Conservation (phyloP, 129 eudicot genomes). For the Gnaphalium uliginosum region DNA sequence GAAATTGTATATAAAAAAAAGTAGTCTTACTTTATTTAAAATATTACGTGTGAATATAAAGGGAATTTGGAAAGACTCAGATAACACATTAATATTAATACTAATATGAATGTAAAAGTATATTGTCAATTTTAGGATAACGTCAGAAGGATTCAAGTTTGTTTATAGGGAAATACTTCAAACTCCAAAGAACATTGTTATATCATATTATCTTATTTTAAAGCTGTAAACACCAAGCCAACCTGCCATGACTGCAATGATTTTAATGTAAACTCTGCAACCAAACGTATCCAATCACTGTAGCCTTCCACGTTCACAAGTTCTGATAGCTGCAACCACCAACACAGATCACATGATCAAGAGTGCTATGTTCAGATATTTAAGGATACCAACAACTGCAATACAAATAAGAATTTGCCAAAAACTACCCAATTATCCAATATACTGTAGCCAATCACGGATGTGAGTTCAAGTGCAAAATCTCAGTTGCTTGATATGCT, state of each 20-base stretch:
- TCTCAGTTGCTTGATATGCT: background rate
- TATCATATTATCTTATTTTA: conserved; percentile 12
- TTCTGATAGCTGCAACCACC: conserved; percentile 74
- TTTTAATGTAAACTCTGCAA: conserved; percentile 89
- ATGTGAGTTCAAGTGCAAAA: conserved; percentile 7
- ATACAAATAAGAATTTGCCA: conserved; percentile 8
- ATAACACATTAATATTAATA: background rate
- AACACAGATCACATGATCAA: conserved; percentile 17
- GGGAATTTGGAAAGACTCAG: background rate
- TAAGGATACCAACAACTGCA: background rate
- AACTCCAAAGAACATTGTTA: conserved; percentile 7
- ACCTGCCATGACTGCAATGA: conserved; percentile 99
- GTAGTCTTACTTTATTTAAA: background rate
- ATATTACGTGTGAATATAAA: background rate
- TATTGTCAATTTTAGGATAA: background rate
- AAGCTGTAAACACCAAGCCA: conserved; percentile 15
- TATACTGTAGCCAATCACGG: background rate
- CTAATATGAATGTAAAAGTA: background rate
- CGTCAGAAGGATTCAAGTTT: background rate
- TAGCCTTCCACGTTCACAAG: conserved; percentile 94
- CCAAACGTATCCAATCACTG: conserved; percentile 93
- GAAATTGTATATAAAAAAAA: background rate
- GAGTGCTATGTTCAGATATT: conserved; percentile 4
- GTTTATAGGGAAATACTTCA: conserved; percentile 10
- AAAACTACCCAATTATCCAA: background rate